Evolutionary conservation across 2,329 filamentous ascomycete species (phyloP), one percentile per base, ranked within the genome.

Genomic region (Pezicula rhizophila): DNA sequence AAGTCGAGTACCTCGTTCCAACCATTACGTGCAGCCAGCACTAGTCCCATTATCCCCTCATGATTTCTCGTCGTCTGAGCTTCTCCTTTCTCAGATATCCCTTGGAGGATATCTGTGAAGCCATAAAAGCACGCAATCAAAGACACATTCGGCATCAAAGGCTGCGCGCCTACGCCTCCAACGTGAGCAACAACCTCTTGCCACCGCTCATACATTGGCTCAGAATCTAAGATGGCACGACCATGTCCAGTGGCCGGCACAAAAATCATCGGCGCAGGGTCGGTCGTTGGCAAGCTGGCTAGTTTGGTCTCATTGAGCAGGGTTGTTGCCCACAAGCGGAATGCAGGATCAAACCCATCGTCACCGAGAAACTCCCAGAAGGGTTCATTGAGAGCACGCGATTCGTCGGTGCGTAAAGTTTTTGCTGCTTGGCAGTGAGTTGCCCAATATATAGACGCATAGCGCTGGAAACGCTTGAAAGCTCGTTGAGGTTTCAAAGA

Each of bases 391-490:
- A 48, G 33, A 8, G 25, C 12, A 2, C 46, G 43, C 2, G 46
- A 44, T 44, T 48, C 46, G 34, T 48, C 41, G 4, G 23, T 45
- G 8, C 49, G 45, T 10, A 48, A 34, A 40, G 14, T 40, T 23
- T 48, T 48, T n/a, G 49, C 45, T 10, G 40, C 41, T 41, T 47
- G 8, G 41, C 49, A 51, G 20, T 51, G 49, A 3, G 45, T 51
- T 8, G 49, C 49, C 49, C 49, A 51, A 28, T 51, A 51, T 45
- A 48, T 51, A 25, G 33, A 45, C 2, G 49, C 49, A 23, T 51
- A 51, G 11, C 45, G 49, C 26, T 51, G 45, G 34, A 51, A 51
- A n/a, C 49, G 45, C 26, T 51, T 51, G 40, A 51, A 33, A 3
- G 45, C 49, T 48, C 48, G 14, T 31, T 25, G n/a, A 41, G 46